These are phyloP conservation scores for Gossypium davidsonii DNA, from an alignment of 441 rosid species.

Conservation along the genomic window DNA sequence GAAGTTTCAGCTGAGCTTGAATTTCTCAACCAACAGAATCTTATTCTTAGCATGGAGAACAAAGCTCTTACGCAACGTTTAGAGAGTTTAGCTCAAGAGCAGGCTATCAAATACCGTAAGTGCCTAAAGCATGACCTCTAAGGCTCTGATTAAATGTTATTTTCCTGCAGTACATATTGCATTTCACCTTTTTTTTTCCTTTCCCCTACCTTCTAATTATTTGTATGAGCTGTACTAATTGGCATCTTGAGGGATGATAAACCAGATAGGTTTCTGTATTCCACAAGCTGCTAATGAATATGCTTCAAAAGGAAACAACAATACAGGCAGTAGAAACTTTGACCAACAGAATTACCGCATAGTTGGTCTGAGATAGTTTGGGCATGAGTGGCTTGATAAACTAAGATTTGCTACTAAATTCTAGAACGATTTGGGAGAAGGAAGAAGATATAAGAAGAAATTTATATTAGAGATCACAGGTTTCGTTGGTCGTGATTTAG, in stretches of 20 bases:
- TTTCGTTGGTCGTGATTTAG: neutral
- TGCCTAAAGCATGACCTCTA: conserved; percentile 18
- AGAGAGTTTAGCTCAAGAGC: conserved; percentile 82
- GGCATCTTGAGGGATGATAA: neutral
- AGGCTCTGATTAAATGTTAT: conserved; percentile 2
- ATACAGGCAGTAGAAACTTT: neutral
- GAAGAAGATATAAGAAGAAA: neutral
- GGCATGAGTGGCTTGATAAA: neutral
- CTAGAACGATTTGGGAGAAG: neutral
- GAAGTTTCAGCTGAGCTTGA: conserved; percentile 92
- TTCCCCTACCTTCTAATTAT: neutral
- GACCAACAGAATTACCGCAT: neutral
- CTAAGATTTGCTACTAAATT: neutral
- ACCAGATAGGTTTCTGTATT: neutral
- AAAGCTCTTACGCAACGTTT: conserved; percentile 89
- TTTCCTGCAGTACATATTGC: conserved; percentile 5
- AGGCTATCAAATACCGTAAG: conserved; percentile 80
- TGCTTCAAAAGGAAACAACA: neutral
- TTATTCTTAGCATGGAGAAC: conserved; percentile 94
- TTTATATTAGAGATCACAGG: neutral
- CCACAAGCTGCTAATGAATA: neutral
- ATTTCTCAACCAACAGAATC: conserved; percentile 86
- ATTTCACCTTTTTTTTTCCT: neutral
- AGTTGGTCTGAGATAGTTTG: neutral
- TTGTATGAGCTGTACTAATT: neutral